These are phyloP conservation scores for Bothriochloa decipiens DNA, from an alignment of 176 grass and related monocot genomes.

Conservation along the genomic window DNA sequence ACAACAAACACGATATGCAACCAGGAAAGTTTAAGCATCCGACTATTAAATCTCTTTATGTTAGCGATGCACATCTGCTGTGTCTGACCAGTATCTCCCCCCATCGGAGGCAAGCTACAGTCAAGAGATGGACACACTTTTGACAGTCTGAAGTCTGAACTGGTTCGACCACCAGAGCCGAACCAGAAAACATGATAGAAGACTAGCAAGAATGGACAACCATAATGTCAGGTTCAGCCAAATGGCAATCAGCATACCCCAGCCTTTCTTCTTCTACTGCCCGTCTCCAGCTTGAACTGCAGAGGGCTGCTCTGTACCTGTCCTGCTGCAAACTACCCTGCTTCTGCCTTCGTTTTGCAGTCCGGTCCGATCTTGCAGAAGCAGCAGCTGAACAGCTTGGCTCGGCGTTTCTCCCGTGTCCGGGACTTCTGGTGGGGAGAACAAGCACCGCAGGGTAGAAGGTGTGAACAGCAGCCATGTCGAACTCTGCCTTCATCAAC, in stretches of 20 bases:
- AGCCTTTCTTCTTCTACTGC: not conserved
- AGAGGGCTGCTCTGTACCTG: conserved; percentile 3
- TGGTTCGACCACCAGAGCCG: conserved; percentile 11
- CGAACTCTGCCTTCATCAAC: not conserved
- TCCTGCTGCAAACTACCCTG: conserved; percentile 25
- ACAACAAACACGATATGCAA: not conserved
- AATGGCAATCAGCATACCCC: conserved; percentile 21
- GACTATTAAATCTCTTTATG: not conserved
- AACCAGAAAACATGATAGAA: conserved; percentile 28
- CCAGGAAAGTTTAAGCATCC: conserved; percentile 1
- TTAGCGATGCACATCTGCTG: conserved; percentile 35
- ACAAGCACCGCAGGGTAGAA: conserved; percentile 16
- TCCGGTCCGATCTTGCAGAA: conserved; percentile 54
- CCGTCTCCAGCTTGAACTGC: not conserved
- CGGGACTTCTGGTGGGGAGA: conserved; percentile 12
- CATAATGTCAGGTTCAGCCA: conserved; percentile 25
- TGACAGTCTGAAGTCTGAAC: not conserved
- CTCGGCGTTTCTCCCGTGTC: not conserved
- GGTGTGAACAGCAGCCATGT: conserved; percentile 27
- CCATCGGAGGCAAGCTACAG: conserved; percentile 29
- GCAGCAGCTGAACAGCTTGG: conserved; percentile 44
- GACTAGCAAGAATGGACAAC: conserved; percentile 35
- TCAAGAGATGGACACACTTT: not conserved
- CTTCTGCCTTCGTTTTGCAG: conserved; percentile 45
- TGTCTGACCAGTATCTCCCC: conserved; percentile 7